Evolutionary conservation across 208 protist genomes (phyloP).

Genomic region (Leishmania martiniquensis): DNA sequence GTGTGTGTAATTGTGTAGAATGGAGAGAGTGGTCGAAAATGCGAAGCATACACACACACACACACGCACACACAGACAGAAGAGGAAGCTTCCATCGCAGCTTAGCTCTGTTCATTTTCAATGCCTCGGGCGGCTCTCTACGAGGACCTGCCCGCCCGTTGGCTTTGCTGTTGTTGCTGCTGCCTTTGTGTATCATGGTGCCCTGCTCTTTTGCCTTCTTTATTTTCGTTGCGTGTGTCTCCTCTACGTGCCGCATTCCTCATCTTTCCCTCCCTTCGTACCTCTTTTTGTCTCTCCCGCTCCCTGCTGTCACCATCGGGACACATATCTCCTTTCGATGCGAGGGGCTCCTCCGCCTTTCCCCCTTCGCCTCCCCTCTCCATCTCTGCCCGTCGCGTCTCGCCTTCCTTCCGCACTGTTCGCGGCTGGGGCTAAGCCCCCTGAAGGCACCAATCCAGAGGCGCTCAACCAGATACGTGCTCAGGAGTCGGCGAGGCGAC

Average conservation of each 20-base stretch:
- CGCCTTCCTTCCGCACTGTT: background rate
- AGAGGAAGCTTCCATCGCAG: no score
- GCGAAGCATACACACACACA: background rate
- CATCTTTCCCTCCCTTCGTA: background rate
- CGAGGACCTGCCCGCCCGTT: no score
- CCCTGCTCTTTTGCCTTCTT: background rate
- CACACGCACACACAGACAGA: background rate
- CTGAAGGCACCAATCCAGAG: background rate
- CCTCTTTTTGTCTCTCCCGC: background rate
- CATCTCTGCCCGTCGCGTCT: background rate
- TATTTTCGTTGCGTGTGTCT: background rate
- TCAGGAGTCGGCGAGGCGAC: background rate
- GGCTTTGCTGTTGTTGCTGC: no score
- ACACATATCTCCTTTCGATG: background rate
- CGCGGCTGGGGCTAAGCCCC: background rate
- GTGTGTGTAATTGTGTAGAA: no score
- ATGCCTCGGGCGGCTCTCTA: no score
- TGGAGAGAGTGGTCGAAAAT: no score
- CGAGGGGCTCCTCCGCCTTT: background rate
- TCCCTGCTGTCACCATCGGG: background rate
- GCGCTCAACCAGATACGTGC: background rate
- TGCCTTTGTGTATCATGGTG: background rate
- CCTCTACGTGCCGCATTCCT: background rate
- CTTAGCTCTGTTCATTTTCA: background rate
- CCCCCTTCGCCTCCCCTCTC: background rate